Base-by-base conservation (phyloP, 148 eudicot species). In the Camellia lanceoleosa region DNA sequence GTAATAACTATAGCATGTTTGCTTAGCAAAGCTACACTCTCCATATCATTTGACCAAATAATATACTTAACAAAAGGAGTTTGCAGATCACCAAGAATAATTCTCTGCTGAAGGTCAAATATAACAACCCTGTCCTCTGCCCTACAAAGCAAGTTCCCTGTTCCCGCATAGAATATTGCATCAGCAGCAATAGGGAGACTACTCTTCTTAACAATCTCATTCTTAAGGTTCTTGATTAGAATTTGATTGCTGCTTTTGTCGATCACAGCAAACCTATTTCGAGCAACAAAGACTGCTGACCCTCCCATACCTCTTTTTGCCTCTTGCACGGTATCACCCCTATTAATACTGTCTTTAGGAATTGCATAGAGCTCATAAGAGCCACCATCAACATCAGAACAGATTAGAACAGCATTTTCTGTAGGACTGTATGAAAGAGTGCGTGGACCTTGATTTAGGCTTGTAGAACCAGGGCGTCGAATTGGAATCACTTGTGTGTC, bases 11-110 rank as follows among this genome's bases (percentile, higher is more conserved):
- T 90, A 38, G 88, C 86, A 65, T 93, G 95, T 82, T 93, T 93
- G 85, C 95, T 93, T 19, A 93, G 90, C 86, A 93, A 86, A 47
- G 95, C 96, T 76, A 95, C 93, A 78, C 82, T 95, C 82, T 95
- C 94, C 98, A 95, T 93, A 82, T 95, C 97, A 79, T 82, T 89
- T 78, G 95, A 93, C 97, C 97, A 93, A 14, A 91, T 88, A 79
- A 91, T 73, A 82, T 93, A 93, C 88, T 88, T 93, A 67, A 93
- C 92, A 83, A 89, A 90, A 47, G 97, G 89, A 42, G 92, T 89
- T 80, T 89, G 97, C 82, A 91, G 91, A 68, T 91, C 92, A 68
- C 95, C 97, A 61, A 93, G 84, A 82, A 93, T 84, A 61, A 89
- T 71, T 81, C 91, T 87, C 83, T 93, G 97, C 83, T 93, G 97